Evolutionary conservation across 2,329 filamentous ascomycete species (phyloP).

Genomic region (Alternaria sp.): DNA sequence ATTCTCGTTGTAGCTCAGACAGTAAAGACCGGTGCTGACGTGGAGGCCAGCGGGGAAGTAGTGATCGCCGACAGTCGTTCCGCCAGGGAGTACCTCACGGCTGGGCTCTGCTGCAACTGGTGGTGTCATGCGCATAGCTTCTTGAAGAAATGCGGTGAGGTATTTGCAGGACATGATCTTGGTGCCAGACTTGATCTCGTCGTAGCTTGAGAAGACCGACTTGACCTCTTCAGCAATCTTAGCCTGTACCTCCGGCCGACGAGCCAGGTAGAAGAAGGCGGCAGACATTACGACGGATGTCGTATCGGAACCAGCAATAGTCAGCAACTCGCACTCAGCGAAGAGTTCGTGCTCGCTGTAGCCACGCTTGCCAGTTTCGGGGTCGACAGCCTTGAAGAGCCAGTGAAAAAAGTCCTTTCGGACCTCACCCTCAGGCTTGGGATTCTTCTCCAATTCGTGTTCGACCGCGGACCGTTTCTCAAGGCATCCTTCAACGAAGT

Average conservation of each 20-base stretch:
- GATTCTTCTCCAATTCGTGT: constrained; percentile 19
- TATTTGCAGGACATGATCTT: constrained; percentile 29
- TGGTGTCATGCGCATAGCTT: constrained; percentile 32
- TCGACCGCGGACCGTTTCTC: constrained; percentile 16
- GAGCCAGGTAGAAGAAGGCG: constrained; percentile 28
- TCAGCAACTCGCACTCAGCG: constrained; percentile 30
- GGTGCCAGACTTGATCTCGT: constrained; percentile 25
- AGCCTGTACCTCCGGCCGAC: constrained; percentile 16
- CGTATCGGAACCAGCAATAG: constrained; percentile 33
- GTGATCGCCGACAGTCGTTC: constrained; percentile 23
- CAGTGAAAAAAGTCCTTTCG: constrained; percentile 53
- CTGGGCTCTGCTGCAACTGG: constrained; percentile 23
- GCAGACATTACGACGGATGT: constrained; percentile 27
- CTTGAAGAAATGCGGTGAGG: constrained; percentile 29
- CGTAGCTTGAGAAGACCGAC: constrained; percentile 21
- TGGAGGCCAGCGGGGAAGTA: constrained; percentile 25
- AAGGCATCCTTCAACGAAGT: constrained; percentile 26
- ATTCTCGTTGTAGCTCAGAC: constrained; percentile 23
- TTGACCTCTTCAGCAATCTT: constrained; percentile 27
- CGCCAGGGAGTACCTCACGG: constrained; percentile 31
- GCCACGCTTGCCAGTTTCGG: constrained; percentile 45
- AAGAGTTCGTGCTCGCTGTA: constrained; percentile 50
- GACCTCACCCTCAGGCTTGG: constrained; percentile 23
- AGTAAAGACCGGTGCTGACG: constrained; percentile 22
- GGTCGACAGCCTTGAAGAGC: constrained; percentile 51